A percentile compares a stretch with the other conserved stretches of the same genome.
Evolutionary conservation across 2,329 filamentous ascomycete genomes (phyloP).

Genomic region (Chaetomiaceae sp.): DNA sequence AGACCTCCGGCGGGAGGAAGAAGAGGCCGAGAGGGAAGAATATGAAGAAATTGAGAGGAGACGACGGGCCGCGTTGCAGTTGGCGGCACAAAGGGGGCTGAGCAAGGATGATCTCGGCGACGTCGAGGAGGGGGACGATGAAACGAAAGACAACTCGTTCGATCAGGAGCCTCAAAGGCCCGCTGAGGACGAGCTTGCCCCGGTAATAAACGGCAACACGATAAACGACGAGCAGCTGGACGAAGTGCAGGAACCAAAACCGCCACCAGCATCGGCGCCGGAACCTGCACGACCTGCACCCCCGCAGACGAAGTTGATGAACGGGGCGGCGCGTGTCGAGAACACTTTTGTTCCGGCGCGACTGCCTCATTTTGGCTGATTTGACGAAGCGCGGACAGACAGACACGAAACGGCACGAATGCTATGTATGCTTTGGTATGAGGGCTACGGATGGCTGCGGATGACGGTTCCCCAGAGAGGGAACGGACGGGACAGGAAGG

Average conservation of each 20-base stretch:
- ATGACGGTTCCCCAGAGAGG: too few relatives aligned
- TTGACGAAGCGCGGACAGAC: neutral
- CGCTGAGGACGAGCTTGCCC: neutral
- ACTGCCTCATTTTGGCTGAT: slow-evolving; percentile 49
- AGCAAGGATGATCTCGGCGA: slow-evolving; percentile 30
- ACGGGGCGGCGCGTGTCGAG: slow-evolving; percentile 10
- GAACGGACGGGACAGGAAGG: too few relatives aligned
- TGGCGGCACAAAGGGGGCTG: slow-evolving; percentile 49
- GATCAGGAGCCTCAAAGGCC: neutral
- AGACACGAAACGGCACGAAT: neutral
- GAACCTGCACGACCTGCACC: neutral
- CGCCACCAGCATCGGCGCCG: neutral
- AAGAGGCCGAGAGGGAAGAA: slow-evolving; percentile 46
- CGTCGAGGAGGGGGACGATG: slow-evolving; percentile 31
- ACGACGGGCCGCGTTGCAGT: slow-evolving; percentile 46
- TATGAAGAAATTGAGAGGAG: slow-evolving; percentile 49
- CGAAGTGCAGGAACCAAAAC: slow-evolving; percentile 14
- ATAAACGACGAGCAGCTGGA: slow-evolving; percentile 7
- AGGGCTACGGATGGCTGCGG: too few relatives aligned
- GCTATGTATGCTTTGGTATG: neutral
- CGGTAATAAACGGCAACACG: neutral
- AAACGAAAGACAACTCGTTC: slow-evolving; percentile 30
- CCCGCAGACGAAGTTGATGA: slow-evolving; percentile 6
- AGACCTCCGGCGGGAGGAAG: slow-evolving; percentile 51
- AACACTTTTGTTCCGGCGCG: slow-evolving; percentile 52